A percentile compares a stretch with the other conserved stretches of the same genome.
Evolutionary conservation across 2,329 filamentous ascomycete species (phyloP).

Genomic region (Epichloe festucae): DNA sequence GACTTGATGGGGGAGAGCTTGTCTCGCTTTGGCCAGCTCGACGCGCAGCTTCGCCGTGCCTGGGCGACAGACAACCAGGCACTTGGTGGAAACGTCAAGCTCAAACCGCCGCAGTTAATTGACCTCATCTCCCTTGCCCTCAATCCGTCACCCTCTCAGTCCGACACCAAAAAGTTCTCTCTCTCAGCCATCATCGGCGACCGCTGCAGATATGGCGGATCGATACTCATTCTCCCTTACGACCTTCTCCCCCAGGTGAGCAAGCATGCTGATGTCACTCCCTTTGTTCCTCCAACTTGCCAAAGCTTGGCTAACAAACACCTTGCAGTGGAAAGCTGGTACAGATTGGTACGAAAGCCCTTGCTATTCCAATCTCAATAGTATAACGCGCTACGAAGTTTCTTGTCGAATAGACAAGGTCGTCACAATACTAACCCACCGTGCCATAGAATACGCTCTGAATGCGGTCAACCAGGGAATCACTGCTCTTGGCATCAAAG

Average conservation of each 20-base stretch:
- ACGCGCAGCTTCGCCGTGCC: constrained; percentile 27
- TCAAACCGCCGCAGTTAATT: constrained; percentile 16
- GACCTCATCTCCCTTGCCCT: constrained; percentile 3
- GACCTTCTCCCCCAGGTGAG: constrained; percentile 97
- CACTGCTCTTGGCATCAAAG: constrained; percentile 96
- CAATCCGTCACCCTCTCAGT: constrained; percentile 6
- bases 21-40: constrained; percentile 15
- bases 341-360: constrained; percentile 59
- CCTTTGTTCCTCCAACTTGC: constrained; percentile 5
- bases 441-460: constrained; percentile 76
- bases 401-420: too few species aligned
- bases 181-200: neutral
- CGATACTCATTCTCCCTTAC: constrained; percentile 98
- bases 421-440: neutral
- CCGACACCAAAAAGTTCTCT: constrained; percentile 6
- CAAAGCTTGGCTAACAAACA: constrained; percentile 30
- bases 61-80: constrained; percentile 16
- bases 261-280: constrained; percentile 12
- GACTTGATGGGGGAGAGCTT: neutral
- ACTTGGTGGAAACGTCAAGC: constrained; percentile 21
- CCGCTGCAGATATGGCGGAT: constrained; percentile 64
- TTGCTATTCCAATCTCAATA: too few species aligned
- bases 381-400: neutral
- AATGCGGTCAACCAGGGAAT: constrained; percentile 99
- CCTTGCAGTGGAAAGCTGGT: constrained; percentile 82